Conservation (phyloP, 108 stramenopile genomes). For the Aurantiochytrium sp. region DNA sequence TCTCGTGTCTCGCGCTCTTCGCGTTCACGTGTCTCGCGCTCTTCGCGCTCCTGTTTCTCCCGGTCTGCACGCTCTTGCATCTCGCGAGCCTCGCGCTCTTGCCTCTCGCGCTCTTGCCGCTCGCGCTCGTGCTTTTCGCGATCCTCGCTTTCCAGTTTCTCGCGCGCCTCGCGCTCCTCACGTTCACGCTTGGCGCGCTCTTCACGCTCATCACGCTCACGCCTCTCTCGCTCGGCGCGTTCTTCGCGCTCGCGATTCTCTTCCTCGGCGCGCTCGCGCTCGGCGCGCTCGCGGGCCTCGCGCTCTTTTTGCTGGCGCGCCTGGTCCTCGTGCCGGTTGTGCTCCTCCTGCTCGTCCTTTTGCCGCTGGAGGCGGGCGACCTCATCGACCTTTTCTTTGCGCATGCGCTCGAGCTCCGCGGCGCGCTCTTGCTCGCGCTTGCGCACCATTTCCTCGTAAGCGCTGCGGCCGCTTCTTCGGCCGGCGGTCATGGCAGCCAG, state of each 20-base stretch:
- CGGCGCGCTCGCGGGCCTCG: background rate
- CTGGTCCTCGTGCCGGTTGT: background rate
- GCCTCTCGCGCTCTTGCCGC: background rate
- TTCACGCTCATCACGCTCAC: too few species aligned
- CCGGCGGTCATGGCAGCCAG: background rate
- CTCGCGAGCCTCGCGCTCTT: background rate
- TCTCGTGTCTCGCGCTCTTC: background rate
- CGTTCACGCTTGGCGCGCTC: background rate
- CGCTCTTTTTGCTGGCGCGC: background rate
- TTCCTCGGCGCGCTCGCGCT: background rate
- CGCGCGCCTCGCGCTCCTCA: background rate
- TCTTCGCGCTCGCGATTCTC: background rate
- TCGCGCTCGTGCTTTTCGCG: background rate
- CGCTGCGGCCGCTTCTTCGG: background rate
- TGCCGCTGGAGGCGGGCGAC: background rate
- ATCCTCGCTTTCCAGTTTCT: background rate
- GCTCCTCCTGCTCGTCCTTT: background rate
- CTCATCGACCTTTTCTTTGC: background rate
- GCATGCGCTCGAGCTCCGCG: background rate
- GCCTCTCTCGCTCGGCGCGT: background rate
- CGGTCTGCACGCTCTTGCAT: background rate
- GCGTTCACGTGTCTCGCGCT: background rate
- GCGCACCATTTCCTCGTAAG: background rate
- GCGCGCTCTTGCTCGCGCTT: background rate
- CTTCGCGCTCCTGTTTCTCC: background rate